Conservation (phyloP, 768 basidiomycete genomes). For the Termitomyces heimii region DNA sequence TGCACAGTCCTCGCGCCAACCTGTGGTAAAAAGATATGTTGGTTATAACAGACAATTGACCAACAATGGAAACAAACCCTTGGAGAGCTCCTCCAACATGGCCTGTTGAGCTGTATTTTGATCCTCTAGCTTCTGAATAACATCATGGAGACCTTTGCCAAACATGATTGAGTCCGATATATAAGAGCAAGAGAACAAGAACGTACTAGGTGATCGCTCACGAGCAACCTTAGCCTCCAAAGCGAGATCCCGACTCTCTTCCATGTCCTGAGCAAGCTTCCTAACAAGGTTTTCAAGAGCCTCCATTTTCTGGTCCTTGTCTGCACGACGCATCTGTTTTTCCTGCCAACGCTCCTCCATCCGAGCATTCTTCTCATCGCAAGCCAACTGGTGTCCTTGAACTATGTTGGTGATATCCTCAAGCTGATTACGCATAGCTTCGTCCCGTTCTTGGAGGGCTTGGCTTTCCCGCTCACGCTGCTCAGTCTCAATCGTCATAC, state of each 20-base stretch:
- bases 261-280: conserved; percentile 50
- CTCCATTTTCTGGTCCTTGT: conserved; percentile 52
- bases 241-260: conserved; percentile 40
- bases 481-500: conserved; percentile 55
- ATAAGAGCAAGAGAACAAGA: neutral
- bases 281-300: conserved; percentile 59
- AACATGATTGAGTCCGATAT: neutral
- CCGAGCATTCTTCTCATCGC: conserved; percentile 51
- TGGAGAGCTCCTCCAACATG: conserved; percentile 46
- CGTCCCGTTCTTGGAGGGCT: conserved; percentile 55
- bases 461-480: conserved; percentile 52
- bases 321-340: conserved; percentile 50
- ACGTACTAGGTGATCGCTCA: conserved; percentile 50
- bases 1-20: conserved; percentile 60
- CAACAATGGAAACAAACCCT: conserved; percentile 36
- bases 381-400: conserved; percentile 57
- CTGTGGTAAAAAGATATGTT: conserved; percentile 27
- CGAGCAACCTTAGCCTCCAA: conserved; percentile 50
- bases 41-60: neutral
- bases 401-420: conserved; percentile 69
- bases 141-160: conserved; percentile 47
- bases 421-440: conserved; percentile 54
- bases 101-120: conserved; percentile 60
- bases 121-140: conserved; percentile 51
- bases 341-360: conserved; percentile 60